phyloP scores from a whole-genome alignment of 2,329 filamentous ascomycete species.

The Aspergillus ochraceus region DNA sequence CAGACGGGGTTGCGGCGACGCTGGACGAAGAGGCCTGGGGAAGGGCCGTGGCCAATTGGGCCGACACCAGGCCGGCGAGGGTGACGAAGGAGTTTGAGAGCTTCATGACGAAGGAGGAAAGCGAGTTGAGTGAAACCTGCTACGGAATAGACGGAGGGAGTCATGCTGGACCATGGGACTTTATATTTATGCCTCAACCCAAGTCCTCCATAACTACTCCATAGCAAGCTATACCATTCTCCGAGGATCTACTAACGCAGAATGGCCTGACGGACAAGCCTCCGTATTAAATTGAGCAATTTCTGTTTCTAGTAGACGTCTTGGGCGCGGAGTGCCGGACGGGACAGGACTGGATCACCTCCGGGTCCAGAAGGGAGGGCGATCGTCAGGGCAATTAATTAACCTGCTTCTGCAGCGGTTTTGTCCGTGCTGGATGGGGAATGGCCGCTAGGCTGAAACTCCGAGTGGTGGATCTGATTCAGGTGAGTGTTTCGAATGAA shows the following conservation, averaged over 20 bases:
- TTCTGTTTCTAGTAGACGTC: not conserved
- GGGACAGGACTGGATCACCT: not conserved
- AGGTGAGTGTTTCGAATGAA: no score
- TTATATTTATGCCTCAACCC: no score
- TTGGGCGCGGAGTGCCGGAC: not conserved
- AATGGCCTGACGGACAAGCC: conserved; percentile 7
- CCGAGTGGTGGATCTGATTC: not conserved
- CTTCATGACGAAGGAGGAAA: conserved; percentile 17
- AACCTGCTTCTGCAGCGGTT: conserved; percentile 12
- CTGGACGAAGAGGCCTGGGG: conserved; percentile 7
- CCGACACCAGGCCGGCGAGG: conserved; percentile 21
- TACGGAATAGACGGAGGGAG: not conserved
- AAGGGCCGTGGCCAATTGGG: conserved; percentile 18
- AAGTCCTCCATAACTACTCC: no score
- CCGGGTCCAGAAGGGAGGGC: conserved; percentile 1
- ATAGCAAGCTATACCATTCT: no score
- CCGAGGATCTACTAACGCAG: no score
- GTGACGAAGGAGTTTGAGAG: conserved; percentile 13
- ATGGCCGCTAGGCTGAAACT: conserved; percentile 2
- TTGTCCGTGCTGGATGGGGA: conserved; percentile 19
- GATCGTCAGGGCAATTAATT: conserved; percentile 11
- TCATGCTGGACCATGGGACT: not conserved
- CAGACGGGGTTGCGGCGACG: not conserved
- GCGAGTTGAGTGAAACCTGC: not conserved
- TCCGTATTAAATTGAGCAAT: conserved; percentile 19